Evolutionary conservation across 306 rosid genomes (phyloP).

Genomic region (Carpinus viminea): DNA sequence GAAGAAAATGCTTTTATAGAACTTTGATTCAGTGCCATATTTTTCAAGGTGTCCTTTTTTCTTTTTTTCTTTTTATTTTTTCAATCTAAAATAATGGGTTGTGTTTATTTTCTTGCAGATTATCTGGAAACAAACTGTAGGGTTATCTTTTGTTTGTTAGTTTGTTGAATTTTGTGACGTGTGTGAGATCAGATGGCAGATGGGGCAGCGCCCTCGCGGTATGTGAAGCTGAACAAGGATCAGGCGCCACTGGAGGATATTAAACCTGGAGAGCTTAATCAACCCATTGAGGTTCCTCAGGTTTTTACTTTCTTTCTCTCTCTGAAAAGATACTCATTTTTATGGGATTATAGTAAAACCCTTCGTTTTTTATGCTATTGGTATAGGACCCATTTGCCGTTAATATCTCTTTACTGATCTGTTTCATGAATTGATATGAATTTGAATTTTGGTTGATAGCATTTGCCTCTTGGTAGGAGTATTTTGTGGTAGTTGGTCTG

Average conservation of each 20-base stretch:
- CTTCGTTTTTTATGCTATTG: neutral
- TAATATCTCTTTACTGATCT: neutral
- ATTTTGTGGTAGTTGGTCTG: neutral
- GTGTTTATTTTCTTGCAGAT: neutral
- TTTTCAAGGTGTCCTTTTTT: neutral
- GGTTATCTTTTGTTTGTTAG: slow-evolving; percentile 8
- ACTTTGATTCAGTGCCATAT: neutral
- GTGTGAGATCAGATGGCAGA: slow-evolving; percentile 67
- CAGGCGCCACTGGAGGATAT: slow-evolving; percentile 76
- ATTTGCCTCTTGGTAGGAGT: neutral
- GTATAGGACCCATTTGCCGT: neutral
- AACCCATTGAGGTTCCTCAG: slow-evolving; percentile 95
- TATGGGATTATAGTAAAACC: neutral
- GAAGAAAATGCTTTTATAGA: neutral
- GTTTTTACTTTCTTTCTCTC: slow-evolving; percentile 30
- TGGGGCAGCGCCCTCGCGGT: slow-evolving; percentile 60
- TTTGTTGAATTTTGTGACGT: slow-evolving; percentile 1
- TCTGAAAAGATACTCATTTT: neutral
- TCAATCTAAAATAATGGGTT: neutral
- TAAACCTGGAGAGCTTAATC: slow-evolving; percentile 94
- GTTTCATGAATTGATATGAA: neutral
- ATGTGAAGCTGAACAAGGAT: slow-evolving; percentile 84
- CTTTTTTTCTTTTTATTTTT: neutral
- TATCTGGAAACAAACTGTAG: slow-evolving; percentile 18
- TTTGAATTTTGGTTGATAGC: neutral